phyloP scores from a whole-genome alignment of 805 yeast genomes.

The Cyberlindnera bimundalis region DNA sequence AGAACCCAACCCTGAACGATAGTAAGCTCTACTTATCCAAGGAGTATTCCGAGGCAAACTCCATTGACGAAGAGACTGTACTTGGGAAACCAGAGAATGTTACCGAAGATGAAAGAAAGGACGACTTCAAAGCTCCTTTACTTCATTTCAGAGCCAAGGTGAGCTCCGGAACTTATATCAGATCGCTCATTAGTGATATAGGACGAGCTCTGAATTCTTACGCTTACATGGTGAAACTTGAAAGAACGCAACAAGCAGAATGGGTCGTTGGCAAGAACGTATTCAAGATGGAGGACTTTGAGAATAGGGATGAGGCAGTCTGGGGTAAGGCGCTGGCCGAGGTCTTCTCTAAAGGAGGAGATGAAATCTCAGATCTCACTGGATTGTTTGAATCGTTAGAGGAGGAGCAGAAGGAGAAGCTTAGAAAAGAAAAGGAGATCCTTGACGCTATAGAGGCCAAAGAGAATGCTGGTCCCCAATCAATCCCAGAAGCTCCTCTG shows the following conservation, averaged over 20 bases:
- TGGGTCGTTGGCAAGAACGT: slow-evolving; percentile 77
- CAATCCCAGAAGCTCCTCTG: background rate
- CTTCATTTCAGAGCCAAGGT: slow-evolving; percentile 75
- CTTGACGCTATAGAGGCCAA: background rate
- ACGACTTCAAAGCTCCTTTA: slow-evolving; percentile 54
- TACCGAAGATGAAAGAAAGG: slow-evolving; percentile 35
- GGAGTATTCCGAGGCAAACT: slow-evolving; percentile 47
- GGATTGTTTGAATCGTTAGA: slow-evolving; percentile 36
- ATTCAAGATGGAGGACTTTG: slow-evolving; percentile 64
- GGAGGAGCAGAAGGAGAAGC: slow-evolving; percentile 14
- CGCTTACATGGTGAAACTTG: slow-evolving; percentile 84
- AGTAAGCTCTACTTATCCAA: slow-evolving; percentile 58
- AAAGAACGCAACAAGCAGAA: slow-evolving; percentile 72
- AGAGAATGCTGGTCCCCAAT: background rate
- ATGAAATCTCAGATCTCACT: slow-evolving; percentile 33
- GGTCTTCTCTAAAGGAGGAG: slow-evolving; percentile 48
- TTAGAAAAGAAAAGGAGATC: slow-evolving; percentile 3
- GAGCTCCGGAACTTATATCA: slow-evolving; percentile 92
- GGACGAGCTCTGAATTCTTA: slow-evolving; percentile 78
- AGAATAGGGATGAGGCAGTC: slow-evolving; percentile 50
- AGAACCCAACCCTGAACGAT: slow-evolving; percentile 50
- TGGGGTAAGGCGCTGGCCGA: slow-evolving; percentile 67
- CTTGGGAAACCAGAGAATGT: slow-evolving; percentile 36
- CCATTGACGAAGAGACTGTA: slow-evolving; percentile 36
- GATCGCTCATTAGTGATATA: slow-evolving; percentile 85